Evolutionary conservation across 148 eudicot genomes (phyloP).

Genomic region (Cornus controversa): DNA sequence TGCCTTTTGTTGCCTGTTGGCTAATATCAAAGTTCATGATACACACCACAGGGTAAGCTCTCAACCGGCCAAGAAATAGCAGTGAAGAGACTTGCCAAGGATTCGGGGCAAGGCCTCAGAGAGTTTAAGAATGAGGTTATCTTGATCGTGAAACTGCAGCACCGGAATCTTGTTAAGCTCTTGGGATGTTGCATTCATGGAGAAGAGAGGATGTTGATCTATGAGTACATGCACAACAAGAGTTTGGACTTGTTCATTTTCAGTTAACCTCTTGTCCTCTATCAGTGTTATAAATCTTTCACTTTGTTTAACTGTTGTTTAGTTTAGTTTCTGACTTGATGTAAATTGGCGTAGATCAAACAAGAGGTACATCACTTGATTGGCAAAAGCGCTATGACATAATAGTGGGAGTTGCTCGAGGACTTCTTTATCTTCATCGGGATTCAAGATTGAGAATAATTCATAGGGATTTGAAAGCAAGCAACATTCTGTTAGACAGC

Average conservation of each 20-base stretch:
- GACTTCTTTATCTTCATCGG: conserved; percentile 26
- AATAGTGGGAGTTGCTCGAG: conserved; percentile 24
- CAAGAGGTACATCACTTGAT: conserved; percentile 1
- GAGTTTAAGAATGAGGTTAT: conserved; percentile 14
- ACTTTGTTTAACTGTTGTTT: background rate
- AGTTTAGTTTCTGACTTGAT: background rate
- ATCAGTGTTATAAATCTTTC: background rate
- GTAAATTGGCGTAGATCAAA: conserved; percentile 5
- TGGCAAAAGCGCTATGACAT: conserved; percentile 24
- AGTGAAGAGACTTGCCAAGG: conserved; percentile 7
- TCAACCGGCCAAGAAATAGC: conserved; percentile 13
- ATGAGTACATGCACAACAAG: conserved; percentile 10
- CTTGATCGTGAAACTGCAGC: conserved; percentile 11
- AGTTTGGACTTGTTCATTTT: conserved; percentile 3
- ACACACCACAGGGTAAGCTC: background rate
- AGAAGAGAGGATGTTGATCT: conserved; percentile 12
- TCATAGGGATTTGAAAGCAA: conserved; percentile 28
- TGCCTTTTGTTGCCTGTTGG: background rate
- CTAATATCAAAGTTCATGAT: background rate
- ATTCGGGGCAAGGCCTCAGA: conserved; percentile 4
- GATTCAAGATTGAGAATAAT: conserved; percentile 25
- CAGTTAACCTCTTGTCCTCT: background rate
- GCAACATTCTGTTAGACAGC: conserved; percentile 21
- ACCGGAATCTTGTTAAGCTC: conserved; percentile 2
- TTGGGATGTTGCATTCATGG: conserved; percentile 11